Evolutionary conservation across 176 grass and related monocot species (phyloP), one percentile per base, ranked within the genome.

Genomic region (Sorghum bicolor): DNA sequence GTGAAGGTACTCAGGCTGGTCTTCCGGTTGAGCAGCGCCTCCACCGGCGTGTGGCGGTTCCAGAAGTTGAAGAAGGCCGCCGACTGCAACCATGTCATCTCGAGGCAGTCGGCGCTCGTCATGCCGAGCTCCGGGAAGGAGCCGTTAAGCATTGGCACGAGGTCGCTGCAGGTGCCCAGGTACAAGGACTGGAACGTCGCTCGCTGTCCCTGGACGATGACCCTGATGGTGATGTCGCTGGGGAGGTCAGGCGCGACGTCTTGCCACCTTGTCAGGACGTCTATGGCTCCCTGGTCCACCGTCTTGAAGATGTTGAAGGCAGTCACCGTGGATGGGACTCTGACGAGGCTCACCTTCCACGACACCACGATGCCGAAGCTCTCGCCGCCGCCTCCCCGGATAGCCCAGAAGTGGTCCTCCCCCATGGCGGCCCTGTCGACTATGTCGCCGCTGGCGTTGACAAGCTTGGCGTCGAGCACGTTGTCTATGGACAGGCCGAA

Each of bases 11-110:
- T 71, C 25, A 53, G 47, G 33, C 61, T 40, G 8, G 66, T 81
- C 1, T 5, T 28, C 32, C 90, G 74, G 64, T 24, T 31, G 1
- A 92, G 84, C 4, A 92, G 68, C 6, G 40, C n/a, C 74, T 80
- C 68, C 6, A 61, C 32, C 12, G 81, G 76, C 43, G 30, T 45
- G 60, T 8, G 1, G 9, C 37, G 63, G 77, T 72, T 64, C 15
- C 67, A 22, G 32, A 10, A 36, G 29, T 43, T 19, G 74, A 88
- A 52, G 73, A 67, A 79, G 16, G 24, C 58, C 0, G 8, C 45
- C 3, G 86, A 88, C 39, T 92, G 5, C 19, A 89, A 24, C 90
- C 90, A 92, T 10, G 17, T 92, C 83, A 92, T 88, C 47, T 82
- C 63, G 0, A 9, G 76, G 86, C 86, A 89, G 69, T 92, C 86